Evolutionary conservation across 352 stramenopile genomes (phyloP).

Genomic region (Phytophthora vignae): DNA sequence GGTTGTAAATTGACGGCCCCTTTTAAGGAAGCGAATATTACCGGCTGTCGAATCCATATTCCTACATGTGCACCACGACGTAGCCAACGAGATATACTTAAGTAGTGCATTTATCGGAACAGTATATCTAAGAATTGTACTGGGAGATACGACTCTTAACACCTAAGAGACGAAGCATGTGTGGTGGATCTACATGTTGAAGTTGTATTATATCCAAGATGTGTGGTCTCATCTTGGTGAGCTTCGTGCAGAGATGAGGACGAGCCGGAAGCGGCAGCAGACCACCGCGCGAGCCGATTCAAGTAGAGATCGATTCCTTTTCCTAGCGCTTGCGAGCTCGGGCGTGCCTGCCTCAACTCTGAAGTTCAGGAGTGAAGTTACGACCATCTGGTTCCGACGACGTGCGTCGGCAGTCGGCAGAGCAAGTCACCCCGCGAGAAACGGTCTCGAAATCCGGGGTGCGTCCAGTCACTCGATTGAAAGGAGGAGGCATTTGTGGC

Average conservation of each 20-base stretch:
- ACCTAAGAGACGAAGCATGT: too few species aligned
- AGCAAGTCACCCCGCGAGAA: neutral
- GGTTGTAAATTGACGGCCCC: too few species aligned
- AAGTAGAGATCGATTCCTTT: neutral
- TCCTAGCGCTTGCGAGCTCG: neutral
- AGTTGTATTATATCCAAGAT: neutral
- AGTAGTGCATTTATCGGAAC: too few species aligned
- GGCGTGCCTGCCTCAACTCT: neutral
- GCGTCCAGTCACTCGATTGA: constrained; percentile 15
- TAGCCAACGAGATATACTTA: too few species aligned
- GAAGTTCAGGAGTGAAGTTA: constrained; percentile 13
- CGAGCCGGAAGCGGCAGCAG: neutral
- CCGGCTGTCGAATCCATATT: too few species aligned
- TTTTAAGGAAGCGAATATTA: too few species aligned
- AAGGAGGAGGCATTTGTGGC: constrained; percentile 9
- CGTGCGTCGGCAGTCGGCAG: constrained; percentile 1
- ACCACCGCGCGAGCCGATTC: neutral
- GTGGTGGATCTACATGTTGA: too few species aligned
- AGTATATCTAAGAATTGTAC: too few species aligned
- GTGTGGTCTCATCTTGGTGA: neutral
- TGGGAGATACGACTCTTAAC: too few species aligned
- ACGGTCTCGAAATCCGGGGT: constrained; percentile 23
- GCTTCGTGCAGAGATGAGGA: neutral
- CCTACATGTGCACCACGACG: too few species aligned
- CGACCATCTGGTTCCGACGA: constrained; percentile 18